Evolutionary conservation across 352 stramenopile species (phyloP).

Genomic region (Pythium apleroticum): DNA sequence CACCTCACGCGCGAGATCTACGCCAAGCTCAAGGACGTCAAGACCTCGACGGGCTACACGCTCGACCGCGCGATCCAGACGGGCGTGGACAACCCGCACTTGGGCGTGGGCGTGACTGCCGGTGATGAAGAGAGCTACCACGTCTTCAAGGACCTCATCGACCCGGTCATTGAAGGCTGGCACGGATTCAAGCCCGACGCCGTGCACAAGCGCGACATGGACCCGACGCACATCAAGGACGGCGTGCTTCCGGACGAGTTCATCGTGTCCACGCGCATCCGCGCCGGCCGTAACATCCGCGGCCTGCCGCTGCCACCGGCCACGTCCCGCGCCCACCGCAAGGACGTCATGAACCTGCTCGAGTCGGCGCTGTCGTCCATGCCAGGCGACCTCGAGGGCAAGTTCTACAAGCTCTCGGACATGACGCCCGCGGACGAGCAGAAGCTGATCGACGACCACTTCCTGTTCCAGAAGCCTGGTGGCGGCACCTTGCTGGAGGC

Average conservation of each 20-base stretch:
- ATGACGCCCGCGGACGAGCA: slow-evolving; percentile 78
- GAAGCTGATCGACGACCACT: slow-evolving; percentile 73
- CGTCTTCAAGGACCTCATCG: slow-evolving; percentile 71
- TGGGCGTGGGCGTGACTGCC: slow-evolving; percentile 60
- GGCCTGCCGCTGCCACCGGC: slow-evolving; percentile 75
- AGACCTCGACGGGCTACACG: slow-evolving; percentile 71
- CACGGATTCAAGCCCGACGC: slow-evolving; percentile 63
- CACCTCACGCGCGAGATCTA: slow-evolving; percentile 70
- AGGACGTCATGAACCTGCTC: slow-evolving; percentile 87
- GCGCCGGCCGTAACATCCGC: slow-evolving; percentile 82
- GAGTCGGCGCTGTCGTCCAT: slow-evolving; percentile 74
- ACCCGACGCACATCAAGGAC: slow-evolving; percentile 60
- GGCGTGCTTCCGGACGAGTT: slow-evolving; percentile 69
- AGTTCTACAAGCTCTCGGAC: slow-evolving; percentile 78
- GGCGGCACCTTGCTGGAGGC: slow-evolving; percentile 66
- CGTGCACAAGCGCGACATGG: slow-evolving; percentile 74
- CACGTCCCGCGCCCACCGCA: slow-evolving; percentile 79
- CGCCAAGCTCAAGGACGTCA: slow-evolving; percentile 59
- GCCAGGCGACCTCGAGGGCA: slow-evolving; percentile 64
- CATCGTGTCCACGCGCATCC: slow-evolving; percentile 78
- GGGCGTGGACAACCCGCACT: slow-evolving; percentile 74
- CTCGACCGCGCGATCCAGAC: slow-evolving; percentile 76
- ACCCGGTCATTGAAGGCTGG: slow-evolving; percentile 70
- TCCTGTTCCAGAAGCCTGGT: slow-evolving; percentile 87
- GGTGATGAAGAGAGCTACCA: slow-evolving; percentile 76